phyloP scores from a whole-genome alignment of 352 stramenopile genomes.

The Elongisporangium undulatum region DNA sequence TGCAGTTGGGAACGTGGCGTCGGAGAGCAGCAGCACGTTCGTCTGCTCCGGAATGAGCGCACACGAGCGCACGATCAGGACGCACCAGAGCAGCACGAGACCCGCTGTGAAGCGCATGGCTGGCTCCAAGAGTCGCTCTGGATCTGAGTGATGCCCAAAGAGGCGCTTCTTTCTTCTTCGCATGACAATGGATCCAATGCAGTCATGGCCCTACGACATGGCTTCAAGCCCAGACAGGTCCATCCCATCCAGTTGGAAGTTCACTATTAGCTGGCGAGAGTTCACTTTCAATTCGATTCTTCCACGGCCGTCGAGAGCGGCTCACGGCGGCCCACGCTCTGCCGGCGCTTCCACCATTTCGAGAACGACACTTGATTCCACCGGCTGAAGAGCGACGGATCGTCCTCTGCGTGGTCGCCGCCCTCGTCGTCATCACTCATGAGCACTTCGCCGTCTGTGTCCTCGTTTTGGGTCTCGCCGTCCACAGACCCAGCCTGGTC shows the following conservation, averaged over 20 bases:
- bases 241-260: no score
- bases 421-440: slow-evolving; percentile 71
- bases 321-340: neutral
- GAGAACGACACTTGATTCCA: slow-evolving; percentile 78
- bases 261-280: no score
- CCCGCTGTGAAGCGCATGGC: neutral
- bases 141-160: neutral
- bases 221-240: no score
- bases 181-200: no score
- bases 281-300: no score
- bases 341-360: slow-evolving; percentile 51
- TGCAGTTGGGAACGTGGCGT: slow-evolving; percentile 11
- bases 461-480: slow-evolving; percentile 50
- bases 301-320: neutral
- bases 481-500: slow-evolving; percentile 12
- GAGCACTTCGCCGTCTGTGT: slow-evolving; percentile 52
- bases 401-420: slow-evolving; percentile 12
- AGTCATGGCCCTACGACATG: no score
- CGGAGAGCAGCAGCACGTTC: slow-evolving; percentile 26
- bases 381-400: slow-evolving; percentile 41
- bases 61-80: neutral
- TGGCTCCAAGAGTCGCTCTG: neutral
- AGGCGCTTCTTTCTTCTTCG: no score
- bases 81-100: neutral
- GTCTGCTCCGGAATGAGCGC: slow-evolving; percentile 13